Evolutionary conservation across 345 rosid genomes (phyloP), one percentile per base, ranked within the genome.

Genomic region (Cochlearia excelsa): DNA sequence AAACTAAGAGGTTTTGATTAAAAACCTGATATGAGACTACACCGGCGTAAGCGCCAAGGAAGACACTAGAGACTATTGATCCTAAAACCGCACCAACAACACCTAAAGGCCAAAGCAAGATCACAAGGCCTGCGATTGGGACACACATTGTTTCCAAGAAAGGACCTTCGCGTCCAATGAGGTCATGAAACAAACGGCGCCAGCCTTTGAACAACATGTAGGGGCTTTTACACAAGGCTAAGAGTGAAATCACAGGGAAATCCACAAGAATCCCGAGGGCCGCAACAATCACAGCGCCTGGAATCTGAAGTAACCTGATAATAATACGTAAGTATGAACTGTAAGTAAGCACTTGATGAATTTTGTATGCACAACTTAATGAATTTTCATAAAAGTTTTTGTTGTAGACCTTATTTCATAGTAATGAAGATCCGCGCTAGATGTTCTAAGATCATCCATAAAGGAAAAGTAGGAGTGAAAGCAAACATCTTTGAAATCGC

Each of bases 111-210:
- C 99, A 94, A 16, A 94, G 88, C 69, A 94, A 61, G 69, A 94
- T 94, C 46, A 81, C 95, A 51, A 94, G 97, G 51, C 97, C 97
- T 0, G 97, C 97, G 47, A 90, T 87, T 54, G 99, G 99, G 56
- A 93, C 96, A 69, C 99, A 93, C 77, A 93, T 80, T 30, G 95
- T 87, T 66, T 93, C 99, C 79, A 93, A 81, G 82, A 90, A 93
- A 34, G 97, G 99, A 47, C 97, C 99, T 80, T 93, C 96, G 67
- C 99, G 87, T 34, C 99, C 99, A 44, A 84, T 74, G 48, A 93
- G 99, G 70, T 93, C 99, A 27, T 84, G 97, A 81, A 85, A 87
- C 74, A 93, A 67, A 54, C 95, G 92, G 55, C 62, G 86, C 99
- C 97, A 93, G 9, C 99, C 99, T 69, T 84, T 93, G 54, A 90